Percentiles rank a stretch among this genome's conserved stretches.
Evolutionary conservation across 2,329 filamentous ascomycete species (phyloP).

Genomic region (Arthrobotrys pseudoclavata): DNA sequence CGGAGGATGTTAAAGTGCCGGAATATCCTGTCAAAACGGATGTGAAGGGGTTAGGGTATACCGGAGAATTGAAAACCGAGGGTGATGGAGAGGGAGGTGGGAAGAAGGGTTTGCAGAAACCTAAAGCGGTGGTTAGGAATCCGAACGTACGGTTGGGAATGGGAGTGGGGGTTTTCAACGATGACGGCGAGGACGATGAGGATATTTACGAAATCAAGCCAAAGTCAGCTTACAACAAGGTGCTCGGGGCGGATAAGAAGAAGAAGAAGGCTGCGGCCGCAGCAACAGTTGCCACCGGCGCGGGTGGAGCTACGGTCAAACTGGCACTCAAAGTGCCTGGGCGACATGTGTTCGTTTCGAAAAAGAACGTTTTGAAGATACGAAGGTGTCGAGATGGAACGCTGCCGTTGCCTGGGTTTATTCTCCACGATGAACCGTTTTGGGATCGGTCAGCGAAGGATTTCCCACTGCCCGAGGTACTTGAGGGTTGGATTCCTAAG

Average conservation of each 20-base stretch:
- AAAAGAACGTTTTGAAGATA: conserved; percentile 72
- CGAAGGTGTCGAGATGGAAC: conserved; percentile 86
- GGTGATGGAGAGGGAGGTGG: conserved; percentile 68
- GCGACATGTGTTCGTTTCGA: conserved; percentile 82
- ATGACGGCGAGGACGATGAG: conserved; percentile 94
- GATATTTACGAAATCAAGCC: conserved; percentile 94
- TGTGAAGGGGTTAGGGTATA: conserved; percentile 78
- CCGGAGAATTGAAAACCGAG: conserved; percentile 69
- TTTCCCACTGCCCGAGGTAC: conserved; percentile 78
- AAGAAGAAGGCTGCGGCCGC: conserved; percentile 75
- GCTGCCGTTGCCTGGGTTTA: conserved; percentile 83
- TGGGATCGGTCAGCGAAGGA: conserved; percentile 65
- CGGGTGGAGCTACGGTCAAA: conserved; percentile 72
- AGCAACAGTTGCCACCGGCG: conserved; percentile 66
- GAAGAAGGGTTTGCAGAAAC: conserved; percentile 62
- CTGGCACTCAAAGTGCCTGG: conserved; percentile 66
- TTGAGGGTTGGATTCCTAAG: conserved; percentile 75
- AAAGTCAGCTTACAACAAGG: conserved; percentile 85
- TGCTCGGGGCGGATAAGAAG: conserved; percentile 84
- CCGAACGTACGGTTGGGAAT: conserved; percentile 75
- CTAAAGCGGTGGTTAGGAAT: conserved; percentile 68
- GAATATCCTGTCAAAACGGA: conserved; percentile 76
- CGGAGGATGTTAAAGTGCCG: conserved; percentile 81
- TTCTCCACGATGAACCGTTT: conserved; percentile 73
- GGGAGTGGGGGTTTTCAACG: conserved; percentile 89